Evolutionary conservation across 768 basidiomycete species (phyloP), one percentile per base, ranked within the genome.

Genomic region (Lactarius vividus): DNA sequence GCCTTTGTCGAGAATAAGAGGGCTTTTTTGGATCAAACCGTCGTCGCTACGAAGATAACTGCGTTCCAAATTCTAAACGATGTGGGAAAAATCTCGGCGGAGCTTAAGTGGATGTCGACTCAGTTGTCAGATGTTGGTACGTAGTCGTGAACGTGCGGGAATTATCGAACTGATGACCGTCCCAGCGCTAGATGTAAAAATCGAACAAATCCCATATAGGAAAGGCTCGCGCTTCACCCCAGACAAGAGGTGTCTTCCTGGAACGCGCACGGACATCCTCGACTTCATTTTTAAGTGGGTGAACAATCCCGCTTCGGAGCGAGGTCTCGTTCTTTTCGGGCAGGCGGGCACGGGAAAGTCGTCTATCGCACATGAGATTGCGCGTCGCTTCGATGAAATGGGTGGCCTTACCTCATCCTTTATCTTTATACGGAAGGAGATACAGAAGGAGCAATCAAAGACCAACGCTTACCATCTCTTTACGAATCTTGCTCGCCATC

Each of bases 11-110:
- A 52, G 9, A 26, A 52, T 26, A 33, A 33, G 31, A 52, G 13
- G 6, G 49, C 49, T 26, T 52, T 52, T 7, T 26, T 52, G 23
- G 49, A 15, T 9, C 23, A 52, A 2, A 2, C 49, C n/a, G 49
- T 52, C 4, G 15, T 52, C 4, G 13, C 49, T 15, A 26, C 49
- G 3, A 23, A 49, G 13, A 49, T 49, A 49, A 49, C 49, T 15
- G 55, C n/a, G 29, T 35, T 56, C 55, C 55, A 56, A 56, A 35
- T 56, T n/a, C 16, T 29, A 33, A 35, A 56, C 33, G n/a, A 35
- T 15, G 55, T 56, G 18, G 55, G 33, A 33, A 33, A 13, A 2
- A 55, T 55, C 28, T 55, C 54, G 15, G 28, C 31, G 28, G 15
- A 55, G 31, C 54, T 55, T 29, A 5, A 55, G 54, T 28, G 54